A percentile compares a stretch with the other conserved stretches of the same genome.
phyloP scores from a whole-genome alignment of 2,329 filamentous ascomycete species.

The Colletotrichum somersetense region DNA sequence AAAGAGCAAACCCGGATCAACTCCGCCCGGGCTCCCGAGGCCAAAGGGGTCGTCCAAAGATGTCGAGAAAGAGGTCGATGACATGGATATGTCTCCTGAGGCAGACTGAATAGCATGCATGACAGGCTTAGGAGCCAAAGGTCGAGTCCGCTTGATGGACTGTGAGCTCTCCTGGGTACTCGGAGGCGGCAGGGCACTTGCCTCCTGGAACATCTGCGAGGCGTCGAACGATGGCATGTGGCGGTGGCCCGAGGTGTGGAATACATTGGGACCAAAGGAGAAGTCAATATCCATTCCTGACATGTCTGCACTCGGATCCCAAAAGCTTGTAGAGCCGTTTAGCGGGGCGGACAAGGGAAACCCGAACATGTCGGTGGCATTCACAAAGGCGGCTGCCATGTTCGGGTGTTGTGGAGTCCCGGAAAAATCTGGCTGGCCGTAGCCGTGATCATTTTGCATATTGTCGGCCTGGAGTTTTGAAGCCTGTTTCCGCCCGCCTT shows the following conservation, averaged over 20 bases:
- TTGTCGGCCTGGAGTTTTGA: conserved; percentile 59
- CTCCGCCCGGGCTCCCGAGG: conserved; percentile 60
- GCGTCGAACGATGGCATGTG: conserved; percentile 66
- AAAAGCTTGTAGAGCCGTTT: conserved; percentile 65
- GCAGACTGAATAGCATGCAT: conserved; percentile 47
- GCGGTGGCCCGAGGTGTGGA: conserved; percentile 59
- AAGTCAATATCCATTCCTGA: conserved; percentile 72
- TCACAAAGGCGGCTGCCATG: conserved; percentile 59
- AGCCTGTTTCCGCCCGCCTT: conserved; percentile 67
- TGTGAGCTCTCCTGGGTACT: conserved; percentile 45
- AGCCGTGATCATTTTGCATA: conserved; percentile 71
- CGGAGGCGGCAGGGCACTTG: conserved; percentile 50
- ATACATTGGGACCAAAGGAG: conserved; percentile 58
- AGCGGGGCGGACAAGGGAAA: conserved; percentile 72
- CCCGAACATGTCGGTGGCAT: conserved; percentile 67
- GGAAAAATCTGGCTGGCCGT: conserved; percentile 64
- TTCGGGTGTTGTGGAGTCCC: conserved; percentile 63
- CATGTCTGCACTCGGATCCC: conserved; percentile 66
- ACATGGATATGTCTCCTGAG: conserved; percentile 47
- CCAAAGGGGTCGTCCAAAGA: conserved; percentile 66
- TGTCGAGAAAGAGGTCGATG: conserved; percentile 57
- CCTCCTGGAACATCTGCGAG: conserved; percentile 67
- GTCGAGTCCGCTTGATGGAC: conserved; percentile 57
- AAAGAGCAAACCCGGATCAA: conserved; percentile 71
- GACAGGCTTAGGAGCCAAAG: conserved; percentile 64